These are phyloP conservation scores for Ascochyta fabae DNA, from an alignment of 2,329 filamentous ascomycete species.

Conservation along the genomic window DNA sequence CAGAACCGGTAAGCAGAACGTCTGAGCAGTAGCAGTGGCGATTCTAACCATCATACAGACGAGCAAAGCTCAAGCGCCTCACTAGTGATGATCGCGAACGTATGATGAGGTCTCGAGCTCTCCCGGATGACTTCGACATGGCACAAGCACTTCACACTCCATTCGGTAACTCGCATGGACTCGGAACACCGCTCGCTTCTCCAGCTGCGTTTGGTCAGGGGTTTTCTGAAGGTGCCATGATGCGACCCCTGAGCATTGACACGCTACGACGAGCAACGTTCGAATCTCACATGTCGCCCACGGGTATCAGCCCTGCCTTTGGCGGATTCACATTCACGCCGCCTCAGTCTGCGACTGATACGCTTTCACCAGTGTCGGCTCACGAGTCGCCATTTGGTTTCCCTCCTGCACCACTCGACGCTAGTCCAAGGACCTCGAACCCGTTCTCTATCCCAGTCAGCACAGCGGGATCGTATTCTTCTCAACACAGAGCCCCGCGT, in stretches of 20 bases:
- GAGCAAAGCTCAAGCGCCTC: conserved; percentile 67
- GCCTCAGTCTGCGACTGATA: conserved; percentile 53
- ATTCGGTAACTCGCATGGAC: conserved; percentile 54
- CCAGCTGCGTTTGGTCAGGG: conserved; percentile 50
- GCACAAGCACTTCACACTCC: conserved; percentile 64
- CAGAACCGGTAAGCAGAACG: conserved; percentile 80
- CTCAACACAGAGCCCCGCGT: conserved; percentile 51
- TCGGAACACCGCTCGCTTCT: conserved; percentile 58
- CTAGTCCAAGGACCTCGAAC: conserved; percentile 48
- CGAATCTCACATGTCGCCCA: conserved; percentile 71
- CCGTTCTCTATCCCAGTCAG: conserved; percentile 48
- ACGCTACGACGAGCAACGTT: conserved; percentile 67
- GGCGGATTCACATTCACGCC: conserved; percentile 70
- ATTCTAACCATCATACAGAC: conserved; percentile 49
- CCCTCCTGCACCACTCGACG: conserved; percentile 42
- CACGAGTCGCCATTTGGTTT: conserved; percentile 53
- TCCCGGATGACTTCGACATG: conserved; percentile 67
- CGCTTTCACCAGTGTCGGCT: conserved; percentile 51
- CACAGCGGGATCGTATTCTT: conserved; percentile 42
- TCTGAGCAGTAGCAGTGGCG: background rate
- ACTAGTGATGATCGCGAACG: conserved; percentile 67
- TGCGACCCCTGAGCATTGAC: conserved; percentile 73
- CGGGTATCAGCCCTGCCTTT: conserved; percentile 71
- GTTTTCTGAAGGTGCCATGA: conserved; percentile 63
- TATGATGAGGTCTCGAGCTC: conserved; percentile 65